phyloP scores from a whole-genome alignment of 192 early-diverging fungal species.

The Coemansia sp. region DNA sequence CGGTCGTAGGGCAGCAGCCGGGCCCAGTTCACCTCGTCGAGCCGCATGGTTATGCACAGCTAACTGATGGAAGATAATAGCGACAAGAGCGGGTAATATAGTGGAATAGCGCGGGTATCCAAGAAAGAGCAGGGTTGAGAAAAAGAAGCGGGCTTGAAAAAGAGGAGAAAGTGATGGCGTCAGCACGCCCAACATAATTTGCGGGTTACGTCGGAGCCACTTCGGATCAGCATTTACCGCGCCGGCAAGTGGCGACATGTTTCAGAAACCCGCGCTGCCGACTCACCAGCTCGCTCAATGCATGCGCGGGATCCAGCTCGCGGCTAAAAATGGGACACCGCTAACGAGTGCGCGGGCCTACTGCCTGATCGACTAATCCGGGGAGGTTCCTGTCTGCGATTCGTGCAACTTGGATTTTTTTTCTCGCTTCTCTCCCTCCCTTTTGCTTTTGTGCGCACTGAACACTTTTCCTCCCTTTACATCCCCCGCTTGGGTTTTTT shows the following conservation, averaged over 20 bases:
- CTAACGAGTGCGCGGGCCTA: not conserved
- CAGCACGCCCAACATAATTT: not conserved
- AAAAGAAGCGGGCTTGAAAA: not conserved
- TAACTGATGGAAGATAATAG: constrained; percentile 4
- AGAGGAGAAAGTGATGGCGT: constrained; percentile 1
- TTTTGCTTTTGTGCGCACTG: constrained; percentile 8
- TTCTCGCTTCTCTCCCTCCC: not conserved
- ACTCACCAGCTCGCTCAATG: too few relatives aligned
- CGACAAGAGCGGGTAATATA: constrained; percentile 1
- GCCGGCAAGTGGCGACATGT: too few relatives aligned
- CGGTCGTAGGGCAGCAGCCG: constrained; percentile 36
- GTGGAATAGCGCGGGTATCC: constrained; percentile 1
- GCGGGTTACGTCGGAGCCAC: not conserved
- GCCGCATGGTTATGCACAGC: constrained; percentile 28
- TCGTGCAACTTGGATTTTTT: not conserved
- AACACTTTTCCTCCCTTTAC: not conserved
- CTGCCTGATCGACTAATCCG: not conserved
- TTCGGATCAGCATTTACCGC: too few relatives aligned
- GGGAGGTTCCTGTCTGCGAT: not conserved
- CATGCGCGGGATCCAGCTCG: too few relatives aligned
- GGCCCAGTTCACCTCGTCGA: constrained; percentile 47
- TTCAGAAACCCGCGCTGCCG: too few relatives aligned
- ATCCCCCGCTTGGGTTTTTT: not conserved
- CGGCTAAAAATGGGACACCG: too few relatives aligned
- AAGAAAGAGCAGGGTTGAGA: not conserved